Conservation (phyloP, 2,329 filamentous ascomycete species). For the Cytospora mali region DNA sequence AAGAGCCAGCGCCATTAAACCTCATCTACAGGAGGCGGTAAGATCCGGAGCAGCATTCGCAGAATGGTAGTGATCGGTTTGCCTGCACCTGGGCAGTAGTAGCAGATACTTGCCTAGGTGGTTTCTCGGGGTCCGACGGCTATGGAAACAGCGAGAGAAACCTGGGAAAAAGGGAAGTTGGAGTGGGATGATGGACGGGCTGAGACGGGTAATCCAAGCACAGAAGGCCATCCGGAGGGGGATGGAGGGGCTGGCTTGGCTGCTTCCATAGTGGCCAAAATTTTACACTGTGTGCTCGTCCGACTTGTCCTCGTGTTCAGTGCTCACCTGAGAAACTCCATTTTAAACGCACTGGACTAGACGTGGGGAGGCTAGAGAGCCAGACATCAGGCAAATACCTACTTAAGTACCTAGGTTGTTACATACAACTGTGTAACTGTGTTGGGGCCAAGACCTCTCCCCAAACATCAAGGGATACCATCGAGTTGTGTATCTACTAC, state of each 20-base stretch:
- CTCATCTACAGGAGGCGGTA: not conserved
- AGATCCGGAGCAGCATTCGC: not conserved
- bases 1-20: too few species aligned
- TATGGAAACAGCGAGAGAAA: not conserved
- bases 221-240: conserved; percentile 15
- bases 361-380: not conserved
- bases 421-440: too few species aligned
- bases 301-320: conserved; percentile 21
- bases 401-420: too few species aligned
- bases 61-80: not conserved
- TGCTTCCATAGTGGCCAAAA: conserved; percentile 13
- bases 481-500: not conserved
- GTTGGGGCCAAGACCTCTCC: not conserved
- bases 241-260: conserved; percentile 23
- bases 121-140: not conserved
- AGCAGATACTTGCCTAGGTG: too few species aligned
- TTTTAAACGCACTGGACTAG: conserved; percentile 14
- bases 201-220: not conserved
- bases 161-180: conserved; percentile 8
- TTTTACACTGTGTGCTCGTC: conserved; percentile 18
- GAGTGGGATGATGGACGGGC: not conserved
- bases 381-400: too few species aligned
- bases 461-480: not conserved
- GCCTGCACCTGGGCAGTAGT: not conserved
- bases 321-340: conserved; percentile 11